phyloP scores from a whole-genome alignment of 768 basidiomycete species.

The Trichaptum fuscoviolaceum region DNA sequence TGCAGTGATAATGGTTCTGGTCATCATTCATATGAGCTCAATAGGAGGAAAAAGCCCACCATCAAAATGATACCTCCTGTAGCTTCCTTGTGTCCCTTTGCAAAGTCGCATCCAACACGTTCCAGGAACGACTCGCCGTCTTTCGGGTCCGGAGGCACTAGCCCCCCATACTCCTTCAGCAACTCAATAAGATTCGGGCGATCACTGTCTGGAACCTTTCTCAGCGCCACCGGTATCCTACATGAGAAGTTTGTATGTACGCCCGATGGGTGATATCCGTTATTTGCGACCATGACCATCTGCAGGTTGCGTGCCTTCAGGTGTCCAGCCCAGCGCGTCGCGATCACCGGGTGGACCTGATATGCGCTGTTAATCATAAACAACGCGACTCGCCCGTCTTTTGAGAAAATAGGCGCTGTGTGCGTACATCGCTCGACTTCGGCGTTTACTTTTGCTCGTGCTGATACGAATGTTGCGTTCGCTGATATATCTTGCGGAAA shows the following conservation, averaged over 20 bases:
- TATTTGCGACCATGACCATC: slow-evolving; percentile 34
- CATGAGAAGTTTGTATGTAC: slow-evolving; percentile 37
- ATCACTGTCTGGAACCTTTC: slow-evolving; percentile 24
- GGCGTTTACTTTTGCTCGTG: slow-evolving; percentile 30
- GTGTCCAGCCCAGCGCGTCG: slow-evolving; percentile 40
- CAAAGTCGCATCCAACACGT: slow-evolving; percentile 39
- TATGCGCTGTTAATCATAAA: slow-evolving; percentile 35
- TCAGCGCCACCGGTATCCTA: slow-evolving; percentile 30
- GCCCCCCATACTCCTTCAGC: slow-evolving; percentile 32
- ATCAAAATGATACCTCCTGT: slow-evolving; percentile 40
- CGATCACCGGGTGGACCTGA: slow-evolving; percentile 42
- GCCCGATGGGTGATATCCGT: slow-evolving; percentile 27
- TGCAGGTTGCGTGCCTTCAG: slow-evolving; percentile 28
- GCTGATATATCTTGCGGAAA: slow-evolving; percentile 26
- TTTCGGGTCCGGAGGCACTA: slow-evolving; percentile 11
- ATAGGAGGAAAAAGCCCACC: not conserved
- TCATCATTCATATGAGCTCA: not conserved
- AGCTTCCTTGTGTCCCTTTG: slow-evolving; percentile 42
- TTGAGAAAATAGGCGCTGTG: slow-evolving; percentile 35
- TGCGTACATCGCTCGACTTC: slow-evolving; percentile 31
- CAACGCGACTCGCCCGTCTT: slow-evolving; percentile 40
- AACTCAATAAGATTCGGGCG: slow-evolving; percentile 32
- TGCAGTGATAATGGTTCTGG: not conserved
- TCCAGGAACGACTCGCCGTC: slow-evolving; percentile 24
- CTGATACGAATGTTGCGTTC: slow-evolving; percentile 27